Base-by-base conservation (phyloP, 2,329 filamentous ascomycete species). In the Onygenales sp. region DNA sequence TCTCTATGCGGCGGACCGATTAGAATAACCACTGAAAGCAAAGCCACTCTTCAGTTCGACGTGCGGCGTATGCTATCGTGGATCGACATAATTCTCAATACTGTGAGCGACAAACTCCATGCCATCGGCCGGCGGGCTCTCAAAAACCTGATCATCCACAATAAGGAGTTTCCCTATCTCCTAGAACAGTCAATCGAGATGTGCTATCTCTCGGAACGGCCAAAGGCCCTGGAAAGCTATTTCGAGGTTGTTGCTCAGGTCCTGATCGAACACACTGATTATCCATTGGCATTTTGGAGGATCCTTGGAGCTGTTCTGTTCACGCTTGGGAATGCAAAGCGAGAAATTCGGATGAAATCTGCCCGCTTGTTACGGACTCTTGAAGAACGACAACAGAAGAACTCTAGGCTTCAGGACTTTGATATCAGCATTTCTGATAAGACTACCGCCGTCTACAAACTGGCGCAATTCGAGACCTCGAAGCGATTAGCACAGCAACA, bases 351-450 rank as follows among this genome's bases (percentile, higher is more conserved):
- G 42, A 90, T 88, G 62, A 94, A 94, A 67, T 93, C 93, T 1
- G 87, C 87, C 0, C 82, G 85, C 48, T 76, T 97, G 34, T 76
- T 98, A 10, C 82, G 90, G 42, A 84, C 83, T 0, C 75, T 97
- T 1, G 93, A 97, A 68, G 84, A 90, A 59, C 82, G 88, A 27
- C 87, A 93, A 59, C 82, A 85, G 58, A 86, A 87, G 59, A 93
- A 83, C 58, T 95, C 92, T 1, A 94, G 94, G 65, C 83, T 98
- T 6, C 89, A 95, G 65, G 93, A 98, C 67, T 94, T 96, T 55
- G 93, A 98, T 63, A 97, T 98, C 62, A 96, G 91, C 67, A 93
- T 98, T 54, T 94, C 92, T 0, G 94, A 98, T 71, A 97, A 96
- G 71, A 98, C 94, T 0, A 95, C 95, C 59, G 91, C 92, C 0